Evolutionary conservation across 345 rosid species (phyloP), one percentile per base, ranked within the genome.

Genomic region (Hibiscus syriacus): DNA sequence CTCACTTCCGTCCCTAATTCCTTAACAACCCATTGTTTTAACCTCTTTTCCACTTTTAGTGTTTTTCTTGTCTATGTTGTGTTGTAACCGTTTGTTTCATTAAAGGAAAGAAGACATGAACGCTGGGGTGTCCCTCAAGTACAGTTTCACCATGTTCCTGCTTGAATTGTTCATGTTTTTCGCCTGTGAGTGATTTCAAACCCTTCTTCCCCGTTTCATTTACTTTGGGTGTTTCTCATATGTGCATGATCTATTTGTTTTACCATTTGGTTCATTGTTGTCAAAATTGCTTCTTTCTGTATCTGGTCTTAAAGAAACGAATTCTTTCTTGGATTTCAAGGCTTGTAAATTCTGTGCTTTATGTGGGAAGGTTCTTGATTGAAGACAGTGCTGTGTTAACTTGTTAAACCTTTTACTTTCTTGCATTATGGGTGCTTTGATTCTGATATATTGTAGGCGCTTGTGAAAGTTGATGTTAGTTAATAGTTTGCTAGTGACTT

Each of bases 101-200:
- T 52, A 11, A 53, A 7, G 64, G 57, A 17, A 38, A 61, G 61
- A 62, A 70, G 76, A 72, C 65, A 80, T 78, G 81, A 78, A 48
- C 67, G 85, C 76, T 67, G 75, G 76, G 63, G 77, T 73, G 52
- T 68, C 81, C 62, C 72, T 74, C 36, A 77, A 50, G 36, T 56
- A 64, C n/a, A 41, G 70, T 72, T 58, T 50, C 53, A 63, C 6
- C 20, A 70, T 74, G 82, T 34, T 70, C 30, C 72, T 75, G 52
- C 39, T 68, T 14, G 50, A 73, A 64, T 30, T 76, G 70, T 52
- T 75, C 71, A 32, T 85, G 63, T 55, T 83, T 59, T 59, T 75
- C 67, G 61, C 79, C 17, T 73, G 82, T 80, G 64, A 78, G 86
- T 82, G 17, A 36, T 19, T 12, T 67, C 49, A 52, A 36, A 0